phyloP scores from a whole-genome alignment of 208 protist genomes.

The Jaenimonas drosophilae region DNA sequence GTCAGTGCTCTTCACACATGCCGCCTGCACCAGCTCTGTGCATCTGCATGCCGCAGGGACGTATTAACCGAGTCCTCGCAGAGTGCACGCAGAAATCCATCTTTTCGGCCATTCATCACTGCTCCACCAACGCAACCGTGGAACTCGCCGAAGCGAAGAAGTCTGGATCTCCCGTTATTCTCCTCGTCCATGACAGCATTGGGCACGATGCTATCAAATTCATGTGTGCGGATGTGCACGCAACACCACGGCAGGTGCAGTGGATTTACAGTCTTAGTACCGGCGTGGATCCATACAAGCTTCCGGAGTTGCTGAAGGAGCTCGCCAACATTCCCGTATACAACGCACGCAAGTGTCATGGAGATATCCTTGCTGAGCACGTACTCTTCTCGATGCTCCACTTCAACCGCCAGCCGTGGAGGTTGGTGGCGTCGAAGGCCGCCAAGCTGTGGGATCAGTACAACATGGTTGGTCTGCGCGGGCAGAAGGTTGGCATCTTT shows the following conservation, averaged over 20 bases:
- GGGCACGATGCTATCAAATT: constrained; percentile 25
- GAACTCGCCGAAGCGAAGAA: constrained; percentile 20
- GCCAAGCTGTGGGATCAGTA: constrained; percentile 48
- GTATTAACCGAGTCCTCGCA: constrained; percentile 15
- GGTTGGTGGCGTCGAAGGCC: constrained; percentile 22
- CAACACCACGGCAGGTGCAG: constrained; percentile 29
- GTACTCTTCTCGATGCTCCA: constrained; percentile 60
- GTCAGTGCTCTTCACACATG: no score
- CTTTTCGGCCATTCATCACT: no score
- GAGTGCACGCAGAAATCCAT: no score
- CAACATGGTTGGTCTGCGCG: constrained; percentile 26
- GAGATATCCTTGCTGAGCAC: constrained; percentile 37
- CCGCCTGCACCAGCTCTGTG: no score
- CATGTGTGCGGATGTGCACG: constrained; percentile 35
- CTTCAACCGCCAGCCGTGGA: constrained; percentile 56
- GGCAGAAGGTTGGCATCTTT: constrained; percentile 57
- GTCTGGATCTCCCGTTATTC: constrained; percentile 18
- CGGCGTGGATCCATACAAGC: constrained; percentile 49
- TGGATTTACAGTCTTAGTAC: constrained; percentile 57
- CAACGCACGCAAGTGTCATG: constrained; percentile 47
- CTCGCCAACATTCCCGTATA: constrained; percentile 33
- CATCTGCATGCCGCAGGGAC: no score
- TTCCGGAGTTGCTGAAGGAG: constrained; percentile 14
- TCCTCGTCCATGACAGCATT: constrained; percentile 20
- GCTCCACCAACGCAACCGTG: neutral